phyloP scores from a whole-genome alignment of 805 yeast genomes.

The Sugiyamaella valdiviana region DNA sequence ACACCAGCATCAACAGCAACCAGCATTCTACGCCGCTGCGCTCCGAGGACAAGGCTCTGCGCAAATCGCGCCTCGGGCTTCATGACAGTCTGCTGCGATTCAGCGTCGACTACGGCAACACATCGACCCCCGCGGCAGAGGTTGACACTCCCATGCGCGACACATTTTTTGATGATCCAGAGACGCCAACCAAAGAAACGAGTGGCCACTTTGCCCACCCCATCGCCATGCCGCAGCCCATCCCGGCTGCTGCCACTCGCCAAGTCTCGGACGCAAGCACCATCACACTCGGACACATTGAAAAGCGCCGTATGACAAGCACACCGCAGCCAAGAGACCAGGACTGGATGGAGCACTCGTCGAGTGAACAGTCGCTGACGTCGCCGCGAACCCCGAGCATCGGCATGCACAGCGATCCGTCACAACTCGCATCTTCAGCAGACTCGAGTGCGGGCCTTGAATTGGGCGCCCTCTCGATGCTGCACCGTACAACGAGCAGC shows the following conservation, averaged over 20 bases:
- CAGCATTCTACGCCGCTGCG: constrained; percentile 1
- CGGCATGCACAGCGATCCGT: constrained; percentile 8
- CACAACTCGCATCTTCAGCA: background rate
- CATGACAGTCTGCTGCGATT: constrained; percentile 18
- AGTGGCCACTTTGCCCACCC: background rate
- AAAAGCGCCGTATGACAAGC: background rate
- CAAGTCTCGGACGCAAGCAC: constrained; percentile 22
- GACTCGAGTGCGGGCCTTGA: background rate
- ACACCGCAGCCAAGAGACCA: background rate
- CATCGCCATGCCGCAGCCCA: background rate
- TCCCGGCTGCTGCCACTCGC: constrained; percentile 20
- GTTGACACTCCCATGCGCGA: constrained; percentile 8
- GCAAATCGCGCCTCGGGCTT: constrained; percentile 12
- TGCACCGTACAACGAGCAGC: background rate
- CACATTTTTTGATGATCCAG: constrained; percentile 4
- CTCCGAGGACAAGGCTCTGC: constrained; percentile 7
- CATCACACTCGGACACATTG: constrained; percentile 18
- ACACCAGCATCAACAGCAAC: constrained; percentile 14
- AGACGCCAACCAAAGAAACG: constrained; percentile 10
- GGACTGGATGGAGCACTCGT: constrained; percentile 12
- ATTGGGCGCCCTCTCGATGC: background rate
- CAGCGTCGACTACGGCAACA: constrained; percentile 15
- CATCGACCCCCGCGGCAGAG: constrained; percentile 11
- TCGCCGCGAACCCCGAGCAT: constrained; percentile 24
- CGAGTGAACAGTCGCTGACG: constrained; percentile 15